Conservation (phyloP, 192 early-diverging fungal species). For the Mortierella antarctica region DNA sequence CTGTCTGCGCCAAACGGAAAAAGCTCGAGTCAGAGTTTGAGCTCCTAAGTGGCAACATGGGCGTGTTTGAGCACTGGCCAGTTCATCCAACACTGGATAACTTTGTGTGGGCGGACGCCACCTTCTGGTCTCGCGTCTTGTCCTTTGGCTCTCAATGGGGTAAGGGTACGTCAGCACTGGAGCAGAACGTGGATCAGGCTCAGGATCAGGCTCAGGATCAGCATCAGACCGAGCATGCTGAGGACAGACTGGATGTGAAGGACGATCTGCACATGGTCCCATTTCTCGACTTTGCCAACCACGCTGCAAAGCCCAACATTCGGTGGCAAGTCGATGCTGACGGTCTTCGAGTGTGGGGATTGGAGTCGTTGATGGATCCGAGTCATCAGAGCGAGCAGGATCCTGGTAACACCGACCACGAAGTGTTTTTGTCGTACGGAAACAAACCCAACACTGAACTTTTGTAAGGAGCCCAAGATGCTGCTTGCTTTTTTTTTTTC, state of each 20-base stretch:
- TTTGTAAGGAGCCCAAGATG: constrained; percentile 25
- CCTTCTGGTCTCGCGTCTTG: constrained; percentile 78
- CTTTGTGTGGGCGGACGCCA: constrained; percentile 72
- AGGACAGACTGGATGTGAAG: neutral
- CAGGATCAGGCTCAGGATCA: neutral
- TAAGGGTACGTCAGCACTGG: neutral
- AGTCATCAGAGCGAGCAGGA: neutral
- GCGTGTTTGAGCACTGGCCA: constrained; percentile 59
- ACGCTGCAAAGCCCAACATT: constrained; percentile 61
- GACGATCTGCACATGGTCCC: constrained; percentile 72
- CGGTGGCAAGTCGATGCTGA: constrained; percentile 65
- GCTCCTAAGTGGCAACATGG: constrained; percentile 35
- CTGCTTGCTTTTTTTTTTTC: neutral
- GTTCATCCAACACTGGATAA: constrained; percentile 21
- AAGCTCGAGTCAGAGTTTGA: constrained; percentile 62
- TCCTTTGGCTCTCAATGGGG: constrained; percentile 58
- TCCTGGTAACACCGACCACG: constrained; percentile 19
- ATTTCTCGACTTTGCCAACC: constrained; percentile 80
- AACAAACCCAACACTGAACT: constrained; percentile 77
- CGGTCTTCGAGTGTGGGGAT: constrained; percentile 40
- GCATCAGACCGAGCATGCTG: neutral
- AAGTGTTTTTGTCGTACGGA: constrained; percentile 76
- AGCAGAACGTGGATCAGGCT: neutral
- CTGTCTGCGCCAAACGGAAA: constrained; percentile 60
- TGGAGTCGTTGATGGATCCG: constrained; percentile 9